Base-by-base conservation (phyloP, 352 stramenopile genomes). In the Aphanomyces stellatus region DNA sequence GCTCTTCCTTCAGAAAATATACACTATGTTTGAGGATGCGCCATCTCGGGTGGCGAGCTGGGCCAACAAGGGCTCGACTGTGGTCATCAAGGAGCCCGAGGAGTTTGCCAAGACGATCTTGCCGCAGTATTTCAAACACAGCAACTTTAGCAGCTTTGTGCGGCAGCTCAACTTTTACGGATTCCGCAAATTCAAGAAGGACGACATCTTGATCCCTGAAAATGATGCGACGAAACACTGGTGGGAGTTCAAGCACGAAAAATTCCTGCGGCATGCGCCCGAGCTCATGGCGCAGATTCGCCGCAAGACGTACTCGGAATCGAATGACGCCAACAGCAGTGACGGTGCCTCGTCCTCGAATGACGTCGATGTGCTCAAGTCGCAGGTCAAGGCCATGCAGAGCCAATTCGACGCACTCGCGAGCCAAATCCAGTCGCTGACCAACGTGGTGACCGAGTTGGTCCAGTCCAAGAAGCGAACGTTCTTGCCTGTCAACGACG, bases 171-270 rank as follows among this genome's bases (percentile, higher is more conserved):
- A 76, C 71, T 76, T 76, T 74, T 76, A 76, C 46, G 70, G 71
- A 4, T 76, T 76, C 51, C 63, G 68, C 24, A 76, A 76, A 43
- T 51, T 31, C 4, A 68, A 74, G 24, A 46, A 71, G 33, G 62
- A 71, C 2, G 70, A 64, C 35, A 53, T 64, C 25, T 30, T 64
- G n/a, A 64, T 64, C 24, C 25, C 28, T 8, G 56, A 64, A n/a
- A 19, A 64, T 25, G 56, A 64, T 6, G 28, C 13, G 41, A 64
- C 56, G 4, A 51, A 49, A 22, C 41, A 64, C 17, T 30, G 56
- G 56, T 53, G 88, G 88, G 87, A 96, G 75, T 96, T 96, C 62
- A 89, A 91, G 70, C 88, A 96, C 69, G 84, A 93, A 25, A 89
- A 93, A 69, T 96, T 96, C 63, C 60, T 93, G 48, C 79, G 84